A percentile compares a stretch with the other conserved stretches of the same genome.
These are phyloP conservation scores for Casuarina equisetifolia DNA, from an alignment of 306 rosid species.

Conservation along the genomic window DNA sequence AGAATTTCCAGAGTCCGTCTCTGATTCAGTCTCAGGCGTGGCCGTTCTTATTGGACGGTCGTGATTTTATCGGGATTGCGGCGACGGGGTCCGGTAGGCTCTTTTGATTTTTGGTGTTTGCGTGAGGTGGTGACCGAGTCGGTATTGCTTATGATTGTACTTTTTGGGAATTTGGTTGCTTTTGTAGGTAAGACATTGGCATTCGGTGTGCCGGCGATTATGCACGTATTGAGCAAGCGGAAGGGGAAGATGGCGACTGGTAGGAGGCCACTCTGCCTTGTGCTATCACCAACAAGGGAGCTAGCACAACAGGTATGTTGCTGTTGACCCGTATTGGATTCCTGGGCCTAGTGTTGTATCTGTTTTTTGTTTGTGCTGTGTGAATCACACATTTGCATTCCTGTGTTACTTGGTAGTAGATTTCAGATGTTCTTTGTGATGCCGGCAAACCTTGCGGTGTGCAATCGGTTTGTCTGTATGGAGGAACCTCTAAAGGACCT, in stretches of 20 bases:
- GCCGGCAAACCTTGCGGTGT: slow-evolving; percentile 86
- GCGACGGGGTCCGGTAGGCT: slow-evolving; percentile 89
- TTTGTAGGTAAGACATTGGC: slow-evolving; percentile 87
- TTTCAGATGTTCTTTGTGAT: slow-evolving; percentile 80
- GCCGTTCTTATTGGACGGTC: slow-evolving; percentile 89
- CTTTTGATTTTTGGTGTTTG: slow-evolving; percentile 1
- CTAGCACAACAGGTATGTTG: slow-evolving; percentile 89
- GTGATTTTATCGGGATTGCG: slow-evolving; percentile 92
- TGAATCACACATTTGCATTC: not conserved
- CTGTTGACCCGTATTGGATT: slow-evolving; percentile 2
- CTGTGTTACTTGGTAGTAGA: slow-evolving; percentile 43
- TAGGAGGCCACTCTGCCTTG: slow-evolving; percentile 80
- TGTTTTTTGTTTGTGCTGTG: not conserved
- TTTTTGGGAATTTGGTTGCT: slow-evolving; percentile 7
- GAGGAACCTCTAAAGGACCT: slow-evolving; percentile 90
- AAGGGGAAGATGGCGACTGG: slow-evolving; percentile 58
- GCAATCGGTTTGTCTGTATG: slow-evolving; percentile 72
- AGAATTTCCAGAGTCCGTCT: slow-evolving; percentile 74
- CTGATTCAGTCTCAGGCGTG: slow-evolving; percentile 89
- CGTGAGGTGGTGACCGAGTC: not conserved
- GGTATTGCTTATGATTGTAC: slow-evolving; percentile 1
- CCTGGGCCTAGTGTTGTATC: not conserved
- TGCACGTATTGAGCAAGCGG: slow-evolving; percentile 76
- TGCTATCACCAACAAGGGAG: slow-evolving; percentile 94
- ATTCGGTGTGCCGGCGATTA: slow-evolving; percentile 78